Evolutionary conservation across 129 eudicot genomes (phyloP).

Genomic region (Calendula officinalis): DNA sequence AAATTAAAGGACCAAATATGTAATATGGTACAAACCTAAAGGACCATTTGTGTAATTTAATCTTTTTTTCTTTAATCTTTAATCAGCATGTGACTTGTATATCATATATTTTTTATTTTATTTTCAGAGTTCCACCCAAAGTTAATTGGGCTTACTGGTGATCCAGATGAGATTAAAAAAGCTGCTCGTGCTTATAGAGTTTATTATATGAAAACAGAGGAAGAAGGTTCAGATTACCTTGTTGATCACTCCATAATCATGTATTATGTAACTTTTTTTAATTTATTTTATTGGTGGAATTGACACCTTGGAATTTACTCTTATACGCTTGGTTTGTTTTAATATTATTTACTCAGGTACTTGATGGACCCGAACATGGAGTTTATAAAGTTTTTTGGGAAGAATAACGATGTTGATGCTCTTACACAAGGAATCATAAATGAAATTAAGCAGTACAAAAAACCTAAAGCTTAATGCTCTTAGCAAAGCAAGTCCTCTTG

Average conservation of each 20-base stretch:
- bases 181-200: conserved; percentile 91
- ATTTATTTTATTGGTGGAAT: background rate
- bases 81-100: background rate
- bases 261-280: conserved; percentile 33
- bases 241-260: conserved; percentile 94
- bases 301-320: no score
- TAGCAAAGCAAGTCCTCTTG: background rate
- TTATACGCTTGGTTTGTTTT: no score
- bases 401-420: conserved; percentile 65
- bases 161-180: conserved; percentile 70
- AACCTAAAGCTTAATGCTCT: conserved; percentile 28
- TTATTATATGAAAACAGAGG: conserved; percentile 95
- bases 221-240: conserved; percentile 90
- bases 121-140: conserved; percentile 90
- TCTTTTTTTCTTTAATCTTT: background rate
- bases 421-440: conserved; percentile 71
- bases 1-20: no score
- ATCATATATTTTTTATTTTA: background rate
- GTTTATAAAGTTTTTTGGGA: conserved; percentile 80
- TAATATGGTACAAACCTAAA: no score
- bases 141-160: conserved; percentile 84
- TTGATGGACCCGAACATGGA: conserved; percentile 91
- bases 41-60: no score
- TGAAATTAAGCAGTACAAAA: conserved; percentile 67
- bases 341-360: conserved; percentile 50